phyloP scores from a whole-genome alignment of 192 early-diverging fungal genomes.

The Linderina pennispora region DNA sequence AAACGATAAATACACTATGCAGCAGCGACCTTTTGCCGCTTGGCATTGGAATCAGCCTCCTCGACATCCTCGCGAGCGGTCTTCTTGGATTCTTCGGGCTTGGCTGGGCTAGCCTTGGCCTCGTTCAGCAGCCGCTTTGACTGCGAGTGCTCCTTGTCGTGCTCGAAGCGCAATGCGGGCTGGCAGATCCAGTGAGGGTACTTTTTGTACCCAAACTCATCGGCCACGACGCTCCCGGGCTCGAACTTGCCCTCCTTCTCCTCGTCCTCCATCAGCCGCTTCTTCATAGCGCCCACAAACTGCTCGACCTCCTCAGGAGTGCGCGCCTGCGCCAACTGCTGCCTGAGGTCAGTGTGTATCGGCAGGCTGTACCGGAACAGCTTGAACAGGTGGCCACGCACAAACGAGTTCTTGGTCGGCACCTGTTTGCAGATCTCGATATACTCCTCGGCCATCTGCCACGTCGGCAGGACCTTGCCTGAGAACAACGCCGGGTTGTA shows the following conservation, averaged over 20 bases:
- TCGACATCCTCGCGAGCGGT: no score
- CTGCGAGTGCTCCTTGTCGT: constrained; percentile 37
- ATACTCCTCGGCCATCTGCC: constrained; percentile 85
- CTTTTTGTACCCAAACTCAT: constrained; percentile 46
- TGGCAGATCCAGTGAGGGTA: constrained; percentile 59
- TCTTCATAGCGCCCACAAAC: constrained; percentile 45
- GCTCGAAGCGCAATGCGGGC: constrained; percentile 50
- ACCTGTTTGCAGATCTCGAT: constrained; percentile 68
- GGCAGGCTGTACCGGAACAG: constrained; percentile 73
- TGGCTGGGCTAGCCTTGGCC: constrained; percentile 2
- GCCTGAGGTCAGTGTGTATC: constrained; percentile 74
- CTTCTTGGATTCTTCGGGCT: no score
- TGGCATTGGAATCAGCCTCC: no score
- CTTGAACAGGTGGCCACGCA: constrained; percentile 91
- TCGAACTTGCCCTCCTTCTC: constrained; percentile 15
- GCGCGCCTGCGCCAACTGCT: constrained; percentile 55
- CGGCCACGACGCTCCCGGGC: constrained; percentile 10
- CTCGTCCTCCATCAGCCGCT: constrained; percentile 24
- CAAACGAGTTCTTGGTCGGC: constrained; percentile 61
- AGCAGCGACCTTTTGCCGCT: constrained; percentile 11
- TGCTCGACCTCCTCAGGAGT: constrained; percentile 54
- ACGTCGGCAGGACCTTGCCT: constrained; percentile 55
- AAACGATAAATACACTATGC: background rate
- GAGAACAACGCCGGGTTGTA: constrained; percentile 90
- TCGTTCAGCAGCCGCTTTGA: constrained; percentile 43